phyloP scores from a whole-genome alignment of 768 basidiomycete genomes.

The Sporobolomyces roseus region DNA sequence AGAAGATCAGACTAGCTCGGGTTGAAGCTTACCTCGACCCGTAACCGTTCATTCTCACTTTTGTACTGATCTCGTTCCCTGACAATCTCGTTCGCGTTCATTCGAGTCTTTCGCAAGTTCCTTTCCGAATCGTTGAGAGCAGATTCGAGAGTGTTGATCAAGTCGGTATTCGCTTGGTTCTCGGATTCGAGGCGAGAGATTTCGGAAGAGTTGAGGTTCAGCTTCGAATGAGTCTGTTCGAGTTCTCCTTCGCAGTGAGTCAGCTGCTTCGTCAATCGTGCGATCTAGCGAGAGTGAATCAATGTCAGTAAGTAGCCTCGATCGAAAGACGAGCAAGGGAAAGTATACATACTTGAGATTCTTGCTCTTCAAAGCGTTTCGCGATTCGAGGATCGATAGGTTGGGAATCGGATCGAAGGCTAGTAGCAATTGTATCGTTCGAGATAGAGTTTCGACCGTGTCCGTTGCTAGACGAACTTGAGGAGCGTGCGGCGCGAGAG shows the following conservation, averaged over 20 bases:
- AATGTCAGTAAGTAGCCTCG: neutral
- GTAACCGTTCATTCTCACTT: constrained; percentile 62
- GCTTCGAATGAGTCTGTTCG: constrained; percentile 59
- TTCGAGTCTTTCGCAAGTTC: constrained; percentile 88
- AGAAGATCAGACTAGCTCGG: constrained; percentile 49
- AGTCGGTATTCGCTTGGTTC: constrained; percentile 84
- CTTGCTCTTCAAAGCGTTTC: constrained; percentile 41
- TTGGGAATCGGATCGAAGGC: constrained; percentile 32
- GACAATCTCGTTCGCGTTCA: constrained; percentile 85
- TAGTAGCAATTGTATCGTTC: constrained; percentile 9
- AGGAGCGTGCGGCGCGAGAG: constrained; percentile 14
- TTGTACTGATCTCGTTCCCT: constrained; percentile 75
- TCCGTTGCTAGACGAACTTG: constrained; percentile 24
- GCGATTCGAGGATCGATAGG: constrained; percentile 33
- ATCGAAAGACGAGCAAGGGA: neutral
- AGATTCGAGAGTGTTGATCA: constrained; percentile 75
- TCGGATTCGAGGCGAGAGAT: constrained; percentile 89
- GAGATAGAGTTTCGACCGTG: constrained; percentile 23
- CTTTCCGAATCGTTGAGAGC: constrained; percentile 89
- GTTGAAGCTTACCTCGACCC: constrained; percentile 70
- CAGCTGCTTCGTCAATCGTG: constrained; percentile 84
- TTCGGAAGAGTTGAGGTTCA: constrained; percentile 53
- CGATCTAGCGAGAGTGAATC: constrained; percentile 57
- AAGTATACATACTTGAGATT: constrained; percentile 23
- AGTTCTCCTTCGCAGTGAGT: constrained; percentile 87